phyloP scores from a whole-genome alignment of 23 red algal species.

The Gracilariopsis chorda region DNA sequence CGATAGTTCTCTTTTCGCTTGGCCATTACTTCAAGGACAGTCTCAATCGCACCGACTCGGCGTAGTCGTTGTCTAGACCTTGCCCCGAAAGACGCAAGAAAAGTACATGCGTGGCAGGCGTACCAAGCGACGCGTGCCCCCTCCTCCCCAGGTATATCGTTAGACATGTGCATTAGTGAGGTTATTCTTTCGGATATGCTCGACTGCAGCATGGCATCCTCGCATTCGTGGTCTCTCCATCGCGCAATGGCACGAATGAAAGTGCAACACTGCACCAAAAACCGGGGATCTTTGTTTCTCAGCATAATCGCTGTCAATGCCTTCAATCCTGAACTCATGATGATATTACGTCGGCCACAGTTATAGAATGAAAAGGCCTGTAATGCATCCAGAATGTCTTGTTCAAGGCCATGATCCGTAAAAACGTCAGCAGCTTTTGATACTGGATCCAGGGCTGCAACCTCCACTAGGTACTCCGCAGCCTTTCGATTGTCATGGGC shows the following conservation, averaged over 20 bases:
- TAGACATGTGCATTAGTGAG: conserved; percentile 20
- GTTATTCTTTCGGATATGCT: conserved; percentile 33
- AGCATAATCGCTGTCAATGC: conserved; percentile 49
- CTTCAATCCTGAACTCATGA: conserved; percentile 56
- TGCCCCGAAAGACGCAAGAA: conserved; percentile 59
- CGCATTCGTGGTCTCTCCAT: conserved; percentile 48
- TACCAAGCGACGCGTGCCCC: conserved; percentile 50
- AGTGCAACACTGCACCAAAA: conserved; percentile 42
- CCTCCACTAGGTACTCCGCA: conserved; percentile 43
- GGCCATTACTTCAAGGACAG: not conserved
- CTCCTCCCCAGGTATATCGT: conserved; percentile 28
- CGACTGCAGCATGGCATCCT: conserved; percentile 52
- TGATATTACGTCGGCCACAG: conserved; percentile 41
- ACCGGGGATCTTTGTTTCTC: conserved; percentile 28
- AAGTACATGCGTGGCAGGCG: conserved; percentile 37
- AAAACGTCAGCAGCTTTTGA: conserved; percentile 55
- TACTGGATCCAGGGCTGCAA: conserved; percentile 30
- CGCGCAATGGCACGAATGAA: conserved; percentile 35
- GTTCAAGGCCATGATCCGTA: conserved; percentile 44
- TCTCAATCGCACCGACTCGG: conserved; percentile 51
- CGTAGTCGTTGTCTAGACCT: conserved; percentile 39
- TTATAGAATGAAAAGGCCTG: conserved; percentile 61
- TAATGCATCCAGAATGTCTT: conserved; percentile 42
- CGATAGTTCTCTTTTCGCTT: conserved; percentile 28
- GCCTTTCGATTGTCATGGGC: conserved; percentile 50